Conservation (phyloP, 352 stramenopile genomes). For the Pythium oligandrum region DNA sequence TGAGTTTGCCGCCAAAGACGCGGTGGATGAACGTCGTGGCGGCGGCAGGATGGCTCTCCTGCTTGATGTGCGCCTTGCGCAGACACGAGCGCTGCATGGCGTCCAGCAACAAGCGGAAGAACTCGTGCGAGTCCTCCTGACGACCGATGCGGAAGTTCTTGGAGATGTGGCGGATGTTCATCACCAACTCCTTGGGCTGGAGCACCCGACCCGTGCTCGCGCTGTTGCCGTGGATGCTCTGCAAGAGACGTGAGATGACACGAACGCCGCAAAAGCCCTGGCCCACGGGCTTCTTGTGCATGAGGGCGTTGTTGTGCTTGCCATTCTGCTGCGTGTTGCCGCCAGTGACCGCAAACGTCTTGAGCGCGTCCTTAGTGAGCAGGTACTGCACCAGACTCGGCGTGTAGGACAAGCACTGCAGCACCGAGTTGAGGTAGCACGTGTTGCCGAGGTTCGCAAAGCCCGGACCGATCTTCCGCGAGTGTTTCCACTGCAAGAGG, state of each 20-base stretch:
- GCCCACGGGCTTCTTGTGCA: slow-evolving; percentile 13
- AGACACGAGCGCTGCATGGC: slow-evolving; percentile 79
- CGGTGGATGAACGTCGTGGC: slow-evolving; percentile 79
- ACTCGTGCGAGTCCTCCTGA: slow-evolving; percentile 91
- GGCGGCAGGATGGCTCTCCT: slow-evolving; percentile 46
- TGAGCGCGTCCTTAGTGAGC: slow-evolving; percentile 56
- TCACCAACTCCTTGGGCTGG: slow-evolving; percentile 76
- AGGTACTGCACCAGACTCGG: slow-evolving; percentile 85
- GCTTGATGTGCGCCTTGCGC: slow-evolving; percentile 66
- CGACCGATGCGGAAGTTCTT: slow-evolving; percentile 85
- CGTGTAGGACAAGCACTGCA: slow-evolving; percentile 88
- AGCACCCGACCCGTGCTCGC: slow-evolving; percentile 37
- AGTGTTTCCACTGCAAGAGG: slow-evolving; percentile 51
- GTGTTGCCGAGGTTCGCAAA: slow-evolving; percentile 93
- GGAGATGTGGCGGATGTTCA: slow-evolving; percentile 81
- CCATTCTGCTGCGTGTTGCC: not conserved
- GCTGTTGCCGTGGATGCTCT: slow-evolving; percentile 41
- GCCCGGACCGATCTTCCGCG: slow-evolving; percentile 74
- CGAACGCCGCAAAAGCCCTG: slow-evolving; percentile 49
- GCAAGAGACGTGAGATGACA: slow-evolving; percentile 62
- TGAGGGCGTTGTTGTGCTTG: slow-evolving; percentile 23
- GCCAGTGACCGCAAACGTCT: slow-evolving; percentile 25
- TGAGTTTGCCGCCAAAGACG: slow-evolving; percentile 82
- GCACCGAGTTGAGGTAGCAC: slow-evolving; percentile 93
- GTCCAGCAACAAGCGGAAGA: slow-evolving; percentile 86